Percentiles rank a stretch among this genome's conserved stretches.
Conservation (phyloP, 495 filamentous ascomycete species). For the Aspergillus ostianus region DNA sequence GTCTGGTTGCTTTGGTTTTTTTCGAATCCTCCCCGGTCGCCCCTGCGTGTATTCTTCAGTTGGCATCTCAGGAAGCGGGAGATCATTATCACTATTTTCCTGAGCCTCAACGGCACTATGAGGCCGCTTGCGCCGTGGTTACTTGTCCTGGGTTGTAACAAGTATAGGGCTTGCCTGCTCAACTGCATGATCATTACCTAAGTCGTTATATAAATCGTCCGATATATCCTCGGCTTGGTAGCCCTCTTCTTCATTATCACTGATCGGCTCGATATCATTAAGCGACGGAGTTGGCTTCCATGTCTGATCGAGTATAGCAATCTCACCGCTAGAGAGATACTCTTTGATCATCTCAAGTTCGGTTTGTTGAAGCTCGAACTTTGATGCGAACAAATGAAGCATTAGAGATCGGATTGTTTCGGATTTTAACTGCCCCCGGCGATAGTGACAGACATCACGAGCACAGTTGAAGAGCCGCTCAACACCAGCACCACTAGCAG, state of each 20-base stretch:
- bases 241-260: constrained; percentile 8
- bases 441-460: background rate
- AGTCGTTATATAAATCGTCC: background rate
- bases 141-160: background rate
- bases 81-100: too few species aligned
- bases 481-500: background rate
- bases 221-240: background rate
- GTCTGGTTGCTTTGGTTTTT: too few species aligned
- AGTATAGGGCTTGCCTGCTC: too few species aligned
- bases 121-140: background rate
- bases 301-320: background rate
- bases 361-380: background rate
- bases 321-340: background rate
- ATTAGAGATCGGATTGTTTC: background rate
- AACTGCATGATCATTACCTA: too few species aligned
- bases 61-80: background rate
- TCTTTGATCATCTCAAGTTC: background rate
- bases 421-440: background rate
- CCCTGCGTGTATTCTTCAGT: too few species aligned
- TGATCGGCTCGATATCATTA: constrained; percentile 7
- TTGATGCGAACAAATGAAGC: background rate
- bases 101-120: background rate
- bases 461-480: background rate
- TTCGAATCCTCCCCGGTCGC: too few species aligned
- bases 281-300: background rate